These are phyloP conservation scores for Kluyveromyces siamensis DNA, from an alignment of 805 yeast genomes.

Conservation along the genomic window DNA sequence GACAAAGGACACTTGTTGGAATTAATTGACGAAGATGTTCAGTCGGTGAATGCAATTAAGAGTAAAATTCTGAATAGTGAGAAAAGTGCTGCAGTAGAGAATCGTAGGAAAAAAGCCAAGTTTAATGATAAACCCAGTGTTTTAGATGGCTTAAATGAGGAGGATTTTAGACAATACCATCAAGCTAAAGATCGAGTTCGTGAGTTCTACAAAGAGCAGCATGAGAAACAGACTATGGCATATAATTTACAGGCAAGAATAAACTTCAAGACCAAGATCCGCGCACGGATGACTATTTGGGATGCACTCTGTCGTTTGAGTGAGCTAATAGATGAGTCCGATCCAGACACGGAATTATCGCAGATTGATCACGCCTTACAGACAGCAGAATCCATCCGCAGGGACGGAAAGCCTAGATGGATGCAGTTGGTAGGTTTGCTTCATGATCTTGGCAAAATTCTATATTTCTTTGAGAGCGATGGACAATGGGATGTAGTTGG, in stretches of 20 bases:
- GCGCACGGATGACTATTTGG: slow-evolving; percentile 67
- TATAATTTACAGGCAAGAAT: slow-evolving; percentile 64
- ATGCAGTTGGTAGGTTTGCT: slow-evolving; percentile 65
- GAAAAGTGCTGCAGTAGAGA: neutral
- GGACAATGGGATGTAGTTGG: slow-evolving; percentile 83
- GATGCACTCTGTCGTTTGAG: slow-evolving; percentile 57
- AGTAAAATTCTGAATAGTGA: slow-evolving; percentile 14
- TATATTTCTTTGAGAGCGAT: slow-evolving; percentile 60
- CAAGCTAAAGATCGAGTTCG: slow-evolving; percentile 61
- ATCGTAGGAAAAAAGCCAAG: slow-evolving; percentile 2
- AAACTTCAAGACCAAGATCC: slow-evolving; percentile 55
- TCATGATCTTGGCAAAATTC: slow-evolving; percentile 61
- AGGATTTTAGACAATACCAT: slow-evolving; percentile 54
- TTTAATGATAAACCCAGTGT: slow-evolving; percentile 7
- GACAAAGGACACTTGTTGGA: slow-evolving; percentile 29
- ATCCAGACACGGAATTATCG: slow-evolving; percentile 66
- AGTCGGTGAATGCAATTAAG: slow-evolving; percentile 32
- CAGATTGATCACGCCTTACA: slow-evolving; percentile 71
- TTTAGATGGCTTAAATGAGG: slow-evolving; percentile 24
- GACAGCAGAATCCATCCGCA: slow-evolving; percentile 65
- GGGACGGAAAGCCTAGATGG: slow-evolving; percentile 65
- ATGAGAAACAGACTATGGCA: slow-evolving; percentile 60
- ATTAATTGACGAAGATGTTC: slow-evolving; percentile 36
- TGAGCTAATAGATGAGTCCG: slow-evolving; percentile 58
- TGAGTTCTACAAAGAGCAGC: slow-evolving; percentile 59